Percentiles rank a stretch among this genome's conserved stretches.
Conservation (phyloP, 495 filamentous ascomycete species). For the Lasiosphaeris hirsuta region DNA sequence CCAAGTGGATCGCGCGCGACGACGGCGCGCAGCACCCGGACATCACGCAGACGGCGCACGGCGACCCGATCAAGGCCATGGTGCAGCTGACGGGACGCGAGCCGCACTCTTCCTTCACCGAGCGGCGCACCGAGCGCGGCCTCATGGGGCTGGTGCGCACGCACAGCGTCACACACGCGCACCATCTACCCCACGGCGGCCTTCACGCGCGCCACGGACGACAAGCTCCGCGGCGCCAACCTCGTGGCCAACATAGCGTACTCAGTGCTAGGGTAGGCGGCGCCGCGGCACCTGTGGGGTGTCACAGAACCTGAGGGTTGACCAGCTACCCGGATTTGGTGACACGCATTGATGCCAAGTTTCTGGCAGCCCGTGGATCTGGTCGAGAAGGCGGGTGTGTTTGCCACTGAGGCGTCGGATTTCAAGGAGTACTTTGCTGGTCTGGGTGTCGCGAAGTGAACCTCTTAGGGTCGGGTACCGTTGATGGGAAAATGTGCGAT, state of each 20-base stretch:
- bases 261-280: conserved; percentile 37
- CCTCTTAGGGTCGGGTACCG: too few relatives aligned
- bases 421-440: conserved; percentile 41
- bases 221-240: conserved; percentile 32
- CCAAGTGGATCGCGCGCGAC: conserved; percentile 30
- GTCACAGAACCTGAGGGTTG: conserved; percentile 31
- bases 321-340: conserved; percentile 31
- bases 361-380: conserved; percentile 34
- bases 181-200: conserved; percentile 33
- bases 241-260: conserved; percentile 40
- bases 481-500: too few relatives aligned
- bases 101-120: too few relatives aligned
- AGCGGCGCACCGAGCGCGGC: conserved; percentile 19
- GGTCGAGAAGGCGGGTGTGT: conserved; percentile 29
- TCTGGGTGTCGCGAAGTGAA: conserved; percentile 33
- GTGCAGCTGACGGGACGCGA: too few relatives aligned
- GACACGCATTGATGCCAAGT: conserved; percentile 30
- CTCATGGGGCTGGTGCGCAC: conserved; percentile 32
- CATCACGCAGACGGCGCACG: conserved; percentile 29
- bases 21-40: conserved; percentile 25
- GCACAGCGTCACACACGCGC: conserved; percentile 30
- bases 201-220: conserved; percentile 28
- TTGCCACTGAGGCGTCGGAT: conserved; percentile 28
- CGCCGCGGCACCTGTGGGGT: conserved; percentile 38
- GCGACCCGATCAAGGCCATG: conserved; percentile 39